phyloP scores from a whole-genome alignment of 306 rosid genomes.

The Datisca glomerata region DNA sequence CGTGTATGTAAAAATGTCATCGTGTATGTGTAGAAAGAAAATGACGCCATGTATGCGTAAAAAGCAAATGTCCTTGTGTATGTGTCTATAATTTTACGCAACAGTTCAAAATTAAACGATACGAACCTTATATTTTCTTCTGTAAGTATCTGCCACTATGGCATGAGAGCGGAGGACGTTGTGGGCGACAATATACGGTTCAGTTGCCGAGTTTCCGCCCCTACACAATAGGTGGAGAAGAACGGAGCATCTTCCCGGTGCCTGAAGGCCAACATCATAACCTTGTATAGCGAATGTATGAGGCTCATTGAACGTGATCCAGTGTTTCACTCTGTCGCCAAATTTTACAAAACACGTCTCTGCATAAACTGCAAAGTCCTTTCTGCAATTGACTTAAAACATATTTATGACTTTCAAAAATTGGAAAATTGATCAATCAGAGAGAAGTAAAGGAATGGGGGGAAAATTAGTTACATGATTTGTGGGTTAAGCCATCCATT shows the following conservation, averaged over 20 bases:
- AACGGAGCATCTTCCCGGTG: constrained; percentile 87
- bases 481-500: constrained; percentile 70
- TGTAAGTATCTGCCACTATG: constrained; percentile 39
- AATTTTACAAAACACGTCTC: constrained; percentile 78
- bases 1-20: too few species aligned
- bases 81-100: too few species aligned
- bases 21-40: too few species aligned
- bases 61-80: too few species aligned
- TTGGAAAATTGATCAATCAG: background rate
- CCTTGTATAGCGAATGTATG: constrained; percentile 77
- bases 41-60: too few species aligned
- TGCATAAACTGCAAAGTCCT: constrained; percentile 62
- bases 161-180: constrained; percentile 72
- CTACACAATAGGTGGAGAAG: constrained; percentile 42
- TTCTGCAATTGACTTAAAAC: constrained; percentile 35
- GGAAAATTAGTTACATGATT: constrained; percentile 39
- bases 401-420: too few species aligned
- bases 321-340: constrained; percentile 90
- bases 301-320: constrained; percentile 96
- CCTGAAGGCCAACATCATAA: constrained; percentile 74
- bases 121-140: constrained; percentile 56
- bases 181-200: constrained; percentile 85
- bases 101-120: too few species aligned
- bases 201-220: constrained; percentile 69
- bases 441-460: background rate